Evolutionary conservation across 1,284 basidiomycete genomes (phyloP).

Genomic region (Apiotrichum veenhuisii): DNA sequence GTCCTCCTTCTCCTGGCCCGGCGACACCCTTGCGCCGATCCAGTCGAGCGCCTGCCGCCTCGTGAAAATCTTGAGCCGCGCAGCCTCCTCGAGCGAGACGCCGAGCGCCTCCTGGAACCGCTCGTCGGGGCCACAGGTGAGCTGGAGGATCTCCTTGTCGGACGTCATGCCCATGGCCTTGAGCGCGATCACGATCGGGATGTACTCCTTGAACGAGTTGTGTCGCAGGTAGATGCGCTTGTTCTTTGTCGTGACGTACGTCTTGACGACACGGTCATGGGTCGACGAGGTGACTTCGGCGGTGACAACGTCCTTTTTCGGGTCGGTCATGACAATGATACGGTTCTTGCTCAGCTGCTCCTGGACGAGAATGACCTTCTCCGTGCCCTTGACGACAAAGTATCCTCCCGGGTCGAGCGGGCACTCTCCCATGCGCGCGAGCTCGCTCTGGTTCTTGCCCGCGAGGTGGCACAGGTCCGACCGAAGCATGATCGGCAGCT

Average conservation of each 20-base stretch:
- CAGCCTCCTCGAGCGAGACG: slow-evolving; percentile 89
- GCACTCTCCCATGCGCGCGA: slow-evolving; percentile 93
- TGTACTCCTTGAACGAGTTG: slow-evolving; percentile 96
- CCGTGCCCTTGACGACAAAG: slow-evolving; percentile 98
- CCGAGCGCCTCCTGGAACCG: slow-evolving; percentile 85
- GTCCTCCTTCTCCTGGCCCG: slow-evolving; percentile 60
- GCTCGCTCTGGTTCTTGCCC: slow-evolving; percentile 69
- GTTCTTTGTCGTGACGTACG: slow-evolving; percentile 94
- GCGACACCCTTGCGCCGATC: slow-evolving; percentile 86
- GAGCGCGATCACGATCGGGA: slow-evolving; percentile 92
- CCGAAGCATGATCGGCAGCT: slow-evolving; percentile 94
- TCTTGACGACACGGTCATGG: slow-evolving; percentile 97
- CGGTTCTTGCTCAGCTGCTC: slow-evolving; percentile 99
- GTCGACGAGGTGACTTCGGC: slow-evolving; percentile 99
- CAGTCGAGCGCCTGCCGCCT: slow-evolving; percentile 92
- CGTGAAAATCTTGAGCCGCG: slow-evolving; percentile 80
- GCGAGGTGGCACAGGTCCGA: slow-evolving; percentile 91
- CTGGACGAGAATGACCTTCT: slow-evolving; percentile 99
- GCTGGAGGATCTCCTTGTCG: slow-evolving; percentile 94
- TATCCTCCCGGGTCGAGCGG: slow-evolving; percentile 98
- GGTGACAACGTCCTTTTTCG: slow-evolving; percentile 85
- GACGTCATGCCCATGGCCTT: slow-evolving; percentile 96
- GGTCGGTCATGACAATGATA: slow-evolving; percentile 95
- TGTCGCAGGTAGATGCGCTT: slow-evolving; percentile 93
- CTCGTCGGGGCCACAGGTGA: slow-evolving; percentile 90